Evolutionary conservation across 805 yeast species (phyloP).

Genomic region (Starmerella sirachaensis): DNA sequence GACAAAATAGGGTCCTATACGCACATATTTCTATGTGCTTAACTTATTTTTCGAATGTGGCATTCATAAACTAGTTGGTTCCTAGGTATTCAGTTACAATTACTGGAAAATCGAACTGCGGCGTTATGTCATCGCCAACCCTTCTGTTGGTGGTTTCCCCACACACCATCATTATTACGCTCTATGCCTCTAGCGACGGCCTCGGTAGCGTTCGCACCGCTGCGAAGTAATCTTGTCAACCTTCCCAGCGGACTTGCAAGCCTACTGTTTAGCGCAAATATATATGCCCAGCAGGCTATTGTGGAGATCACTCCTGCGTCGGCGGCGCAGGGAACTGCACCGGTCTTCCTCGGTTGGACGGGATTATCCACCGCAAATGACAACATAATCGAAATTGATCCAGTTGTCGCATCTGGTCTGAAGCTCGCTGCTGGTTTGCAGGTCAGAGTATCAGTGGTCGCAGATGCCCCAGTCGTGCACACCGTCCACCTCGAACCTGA

Average conservation of each 20-base stretch:
- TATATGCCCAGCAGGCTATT: constrained; percentile 46
- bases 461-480: constrained; percentile 41
- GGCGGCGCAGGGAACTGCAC: constrained; percentile 19
- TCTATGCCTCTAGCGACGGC: constrained; percentile 27
- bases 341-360: constrained; percentile 52
- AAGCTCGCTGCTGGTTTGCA: constrained; percentile 35
- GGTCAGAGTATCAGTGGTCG: constrained; percentile 37
- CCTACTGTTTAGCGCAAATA: constrained; percentile 39
- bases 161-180: too few relatives aligned
- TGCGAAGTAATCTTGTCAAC: constrained; percentile 41
- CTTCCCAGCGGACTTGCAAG: constrained; percentile 40
- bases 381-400: constrained; percentile 48
- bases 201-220: constrained; percentile 28
- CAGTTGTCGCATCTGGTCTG: constrained; percentile 46
- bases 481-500: constrained; percentile 69
- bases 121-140: too few relatives aligned
- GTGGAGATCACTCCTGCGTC: constrained; percentile 33
- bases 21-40: too few relatives aligned
- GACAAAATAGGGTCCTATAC: too few relatives aligned
- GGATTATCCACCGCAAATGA: constrained; percentile 37
- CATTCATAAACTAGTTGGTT: too few relatives aligned
- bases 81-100: too few relatives aligned
- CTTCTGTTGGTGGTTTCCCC: too few relatives aligned
- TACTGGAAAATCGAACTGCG: too few relatives aligned
- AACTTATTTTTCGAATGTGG: too few relatives aligned